Evolutionary conservation across 2,329 filamentous ascomycete species (phyloP).

Genomic region (Colletotrichum sp.): DNA sequence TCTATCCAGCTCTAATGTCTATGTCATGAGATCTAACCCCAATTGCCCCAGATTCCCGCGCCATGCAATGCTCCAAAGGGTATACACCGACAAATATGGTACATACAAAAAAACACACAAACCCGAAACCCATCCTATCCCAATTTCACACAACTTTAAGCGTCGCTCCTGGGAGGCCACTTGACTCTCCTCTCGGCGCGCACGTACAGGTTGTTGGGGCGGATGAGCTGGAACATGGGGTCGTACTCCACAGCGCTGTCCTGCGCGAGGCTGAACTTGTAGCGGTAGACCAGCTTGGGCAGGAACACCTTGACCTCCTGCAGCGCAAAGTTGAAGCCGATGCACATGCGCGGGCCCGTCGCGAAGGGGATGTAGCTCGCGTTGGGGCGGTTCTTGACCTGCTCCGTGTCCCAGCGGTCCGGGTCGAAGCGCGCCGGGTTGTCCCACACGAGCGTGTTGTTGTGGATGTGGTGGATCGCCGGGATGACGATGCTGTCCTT

Average conservation of each 20-base stretch:
- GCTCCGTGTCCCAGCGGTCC: constrained; percentile 62
- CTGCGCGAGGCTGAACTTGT: constrained; percentile 57
- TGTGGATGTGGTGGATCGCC: constrained; percentile 55
- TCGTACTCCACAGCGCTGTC: constrained; percentile 61
- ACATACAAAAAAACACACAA: not conserved
- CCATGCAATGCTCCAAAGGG: constrained; percentile 19
- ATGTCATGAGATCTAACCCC: constrained; percentile 7
- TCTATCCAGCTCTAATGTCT: not conserved
- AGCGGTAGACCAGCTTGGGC: constrained; percentile 62
- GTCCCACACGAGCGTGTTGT: constrained; percentile 61
- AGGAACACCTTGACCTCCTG: constrained; percentile 65
- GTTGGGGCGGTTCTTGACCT: constrained; percentile 55
- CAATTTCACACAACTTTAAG: not conserved
- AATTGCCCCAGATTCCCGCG: not conserved
- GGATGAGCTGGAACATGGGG: constrained; percentile 62
- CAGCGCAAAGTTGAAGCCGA: constrained; percentile 69
- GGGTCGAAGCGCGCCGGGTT: constrained; percentile 63
- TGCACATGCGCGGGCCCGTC: constrained; percentile 60
- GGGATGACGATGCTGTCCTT: constrained; percentile 57
- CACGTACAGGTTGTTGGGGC: constrained; percentile 60
- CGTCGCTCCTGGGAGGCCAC: constrained; percentile 43
- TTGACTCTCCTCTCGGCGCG: constrained; percentile 51
- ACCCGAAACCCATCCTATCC: not conserved
- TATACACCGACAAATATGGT: constrained; percentile 20
- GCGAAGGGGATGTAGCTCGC: constrained; percentile 65